Evolutionary conservation across 768 basidiomycete species (phyloP), one percentile per base, ranked within the genome.

Genomic region (Suillus cothurnatus): DNA sequence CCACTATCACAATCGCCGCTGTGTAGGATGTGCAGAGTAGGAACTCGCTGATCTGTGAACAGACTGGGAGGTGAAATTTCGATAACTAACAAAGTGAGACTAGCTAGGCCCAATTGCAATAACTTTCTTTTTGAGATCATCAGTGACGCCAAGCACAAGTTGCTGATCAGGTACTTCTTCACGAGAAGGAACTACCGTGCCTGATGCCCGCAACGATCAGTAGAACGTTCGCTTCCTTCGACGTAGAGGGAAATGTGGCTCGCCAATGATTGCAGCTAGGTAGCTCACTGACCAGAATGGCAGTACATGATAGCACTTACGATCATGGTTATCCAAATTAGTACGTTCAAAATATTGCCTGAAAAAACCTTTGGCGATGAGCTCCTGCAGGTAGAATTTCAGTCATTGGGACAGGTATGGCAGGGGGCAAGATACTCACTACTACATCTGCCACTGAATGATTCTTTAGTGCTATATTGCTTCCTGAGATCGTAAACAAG

Each of bases 221-320:
- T 52, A 17, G 17, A 52, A 28, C 28, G 50, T 19, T 26, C 26
- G n/a, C 15, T 7, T 50, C 28, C 50, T 50, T 17, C 15, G 28
- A 50, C 50, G 50, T 26, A 26, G 6, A 58, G 61, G 67, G 58
- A 17, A 38, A 53, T 7, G 19, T 31, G 23, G 64, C 49, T 23
- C 36, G 70, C 69, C 66, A 47, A 70, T 72, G 67, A 65, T 38
- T 11, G 50, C 50, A 52, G 17, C 15, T 52, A 17, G 28, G 4
- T 31, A 28, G 26, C 26, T 50, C 26, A 17, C 26, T 2, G 15
- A 7, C 23, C 17, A 31, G 9, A 17, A 28, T 52, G 50, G 26
- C 28, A 52, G 28, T n/a, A n/a, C n/a, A n/a, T n/a, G n/a, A n/a
- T n/a, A n/a, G n/a, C n/a, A n/a, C n/a, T 52, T 9, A 52, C 28